Conservation (phyloP, 345 rosid genomes). For the Aegle marmelos region DNA sequence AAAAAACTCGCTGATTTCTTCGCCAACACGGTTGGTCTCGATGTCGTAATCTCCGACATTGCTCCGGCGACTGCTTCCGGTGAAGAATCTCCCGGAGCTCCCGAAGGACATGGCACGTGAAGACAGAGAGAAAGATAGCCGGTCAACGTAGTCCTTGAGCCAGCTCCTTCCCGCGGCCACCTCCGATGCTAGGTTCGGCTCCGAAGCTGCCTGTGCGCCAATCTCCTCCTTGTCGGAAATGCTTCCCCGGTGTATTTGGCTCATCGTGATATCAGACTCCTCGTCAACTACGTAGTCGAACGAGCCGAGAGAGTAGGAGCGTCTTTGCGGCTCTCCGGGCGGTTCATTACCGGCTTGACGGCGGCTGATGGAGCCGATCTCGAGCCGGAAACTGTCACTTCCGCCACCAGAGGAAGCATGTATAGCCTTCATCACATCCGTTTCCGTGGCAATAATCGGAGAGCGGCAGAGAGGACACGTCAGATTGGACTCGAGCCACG, state of each 20-base stretch:
- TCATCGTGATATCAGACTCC: constrained; percentile 54
- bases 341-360: constrained; percentile 23
- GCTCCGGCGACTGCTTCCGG: constrained; percentile 81
- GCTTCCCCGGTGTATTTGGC: constrained; percentile 42
- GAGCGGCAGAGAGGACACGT: constrained; percentile 96
- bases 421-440: constrained; percentile 54
- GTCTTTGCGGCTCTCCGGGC: constrained; percentile 29
- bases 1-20: constrained; percentile 86
- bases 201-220: constrained; percentile 23
- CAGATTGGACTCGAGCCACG: constrained; percentile 68
- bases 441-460: constrained; percentile 56
- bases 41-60: constrained; percentile 62
- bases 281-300: constrained; percentile 80
- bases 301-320: constrained; percentile 79
- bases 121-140: constrained; percentile 64
- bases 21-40: constrained; percentile 63
- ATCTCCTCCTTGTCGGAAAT: constrained; percentile 54
- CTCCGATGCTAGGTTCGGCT: constrained; percentile 51
- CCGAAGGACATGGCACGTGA: constrained; percentile 71
- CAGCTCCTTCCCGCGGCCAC: constrained; percentile 66
- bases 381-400: constrained; percentile 67
- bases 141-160: constrained; percentile 81
- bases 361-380: constrained; percentile 88
- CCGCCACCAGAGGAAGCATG: constrained; percentile 23
- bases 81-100: constrained; percentile 74